A percentile compares a stretch with the other conserved stretches of the same genome.
Evolutionary conservation across 139 green algal species (phyloP).

Genomic region (Chloropicon primus): DNA sequence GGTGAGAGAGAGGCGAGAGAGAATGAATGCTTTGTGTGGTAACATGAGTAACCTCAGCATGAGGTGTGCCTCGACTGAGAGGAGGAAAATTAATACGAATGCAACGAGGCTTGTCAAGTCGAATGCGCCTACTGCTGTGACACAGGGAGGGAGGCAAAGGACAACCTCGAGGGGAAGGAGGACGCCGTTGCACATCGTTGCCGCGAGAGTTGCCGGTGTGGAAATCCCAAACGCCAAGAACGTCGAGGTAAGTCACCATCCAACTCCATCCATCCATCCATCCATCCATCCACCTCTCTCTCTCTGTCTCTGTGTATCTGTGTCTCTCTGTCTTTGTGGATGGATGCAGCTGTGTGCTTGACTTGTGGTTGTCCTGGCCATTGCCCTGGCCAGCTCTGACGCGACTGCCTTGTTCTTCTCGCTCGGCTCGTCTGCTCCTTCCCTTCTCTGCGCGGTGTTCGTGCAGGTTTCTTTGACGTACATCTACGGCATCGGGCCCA

Average conservation of each 20-base stretch:
- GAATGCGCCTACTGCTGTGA: not conserved
- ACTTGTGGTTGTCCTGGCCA: constrained; percentile 46
- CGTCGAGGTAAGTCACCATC: constrained; percentile 44
- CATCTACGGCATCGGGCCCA: constrained; percentile 76
- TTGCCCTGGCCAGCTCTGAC: not conserved
- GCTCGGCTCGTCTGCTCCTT: not conserved
- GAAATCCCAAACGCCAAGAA: constrained; percentile 97
- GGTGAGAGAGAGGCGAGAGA: not conserved
- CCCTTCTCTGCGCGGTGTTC: not conserved
- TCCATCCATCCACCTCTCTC: not conserved
- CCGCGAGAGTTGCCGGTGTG: constrained; percentile 85
- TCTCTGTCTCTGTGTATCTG: not conserved
- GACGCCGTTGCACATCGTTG: not conserved
- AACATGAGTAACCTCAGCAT: not conserved
- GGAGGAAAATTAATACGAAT: not conserved
- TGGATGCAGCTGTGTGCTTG: constrained; percentile 85
- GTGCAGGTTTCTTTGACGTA: constrained; percentile 4
- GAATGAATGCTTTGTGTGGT: not conserved
- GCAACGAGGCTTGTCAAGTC: not conserved
- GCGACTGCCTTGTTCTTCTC: constrained; percentile 1
- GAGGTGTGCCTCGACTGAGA: no score
- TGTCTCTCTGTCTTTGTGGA: not conserved
- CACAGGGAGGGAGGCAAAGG: no score
- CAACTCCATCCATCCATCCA: not conserved
- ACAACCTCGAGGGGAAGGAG: no score